Evolutionary conservation across 2,329 filamentous ascomycete species (phyloP).

Genomic region (Pyrenophora seminiperda): DNA sequence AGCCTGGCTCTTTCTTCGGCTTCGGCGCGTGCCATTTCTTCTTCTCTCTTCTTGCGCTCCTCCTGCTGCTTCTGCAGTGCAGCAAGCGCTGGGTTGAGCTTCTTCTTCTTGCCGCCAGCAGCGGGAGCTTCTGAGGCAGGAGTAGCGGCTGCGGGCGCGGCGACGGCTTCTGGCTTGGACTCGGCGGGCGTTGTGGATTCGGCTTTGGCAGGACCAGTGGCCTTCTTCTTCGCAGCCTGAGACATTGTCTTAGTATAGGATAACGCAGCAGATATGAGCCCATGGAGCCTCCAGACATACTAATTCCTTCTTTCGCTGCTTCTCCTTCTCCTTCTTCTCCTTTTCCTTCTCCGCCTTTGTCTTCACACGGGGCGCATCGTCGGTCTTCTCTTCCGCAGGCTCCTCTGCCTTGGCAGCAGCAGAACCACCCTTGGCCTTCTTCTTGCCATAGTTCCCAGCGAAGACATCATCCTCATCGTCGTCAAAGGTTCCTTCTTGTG

Average conservation of each 20-base stretch:
- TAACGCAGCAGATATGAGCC: neutral
- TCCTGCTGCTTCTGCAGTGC: conserved; percentile 84
- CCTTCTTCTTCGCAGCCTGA: conserved; percentile 62
- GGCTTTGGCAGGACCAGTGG: conserved; percentile 56
- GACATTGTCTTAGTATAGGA: conserved; percentile 6
- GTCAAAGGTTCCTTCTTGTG: conserved; percentile 72
- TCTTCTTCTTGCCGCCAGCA: conserved; percentile 79
- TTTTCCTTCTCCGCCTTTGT: conserved; percentile 99
- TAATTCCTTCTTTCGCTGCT: conserved; percentile 98
- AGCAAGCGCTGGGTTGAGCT: conserved; percentile 75
- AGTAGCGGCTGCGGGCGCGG: conserved; percentile 41
- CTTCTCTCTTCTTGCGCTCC: conserved; percentile 67
- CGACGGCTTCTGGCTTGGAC: conserved; percentile 41
- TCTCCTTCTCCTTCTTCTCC: conserved; percentile 96
- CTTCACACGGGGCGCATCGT: conserved; percentile 64
- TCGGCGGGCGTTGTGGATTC: conserved; percentile 50
- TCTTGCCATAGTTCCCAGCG: conserved; percentile 66
- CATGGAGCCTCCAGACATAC: conserved; percentile 55
- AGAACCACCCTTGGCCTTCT: conserved; percentile 68
- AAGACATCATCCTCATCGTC: conserved; percentile 83
- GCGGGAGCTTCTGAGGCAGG: conserved; percentile 38
- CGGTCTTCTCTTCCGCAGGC: conserved; percentile 46
- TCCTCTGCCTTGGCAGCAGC: conserved; percentile 47
- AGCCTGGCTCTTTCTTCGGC: conserved; percentile 69
- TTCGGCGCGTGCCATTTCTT: conserved; percentile 63